Base-by-base conservation (phyloP, 2,329 filamentous ascomycete genomes). In the Leptographium wingfieldii region DNA sequence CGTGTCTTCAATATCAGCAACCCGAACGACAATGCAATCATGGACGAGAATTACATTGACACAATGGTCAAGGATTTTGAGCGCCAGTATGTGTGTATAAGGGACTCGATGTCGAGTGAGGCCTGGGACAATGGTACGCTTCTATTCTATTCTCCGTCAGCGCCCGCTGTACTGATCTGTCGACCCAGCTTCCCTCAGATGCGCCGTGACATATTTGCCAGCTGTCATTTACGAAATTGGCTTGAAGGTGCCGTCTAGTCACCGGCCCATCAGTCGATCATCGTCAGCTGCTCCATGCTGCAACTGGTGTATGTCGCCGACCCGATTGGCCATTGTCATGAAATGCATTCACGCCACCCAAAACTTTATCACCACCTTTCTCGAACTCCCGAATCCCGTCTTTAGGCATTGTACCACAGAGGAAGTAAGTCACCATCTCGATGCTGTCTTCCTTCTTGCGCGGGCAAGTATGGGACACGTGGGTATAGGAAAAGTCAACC, bases 201-300 rank as follows among this genome's bases (percentile, higher is more conserved):
- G 62, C 35, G 51, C 61, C 12, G 57, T 62, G 33, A 51, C 62
- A n/a, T 65, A 60, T 55, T 46, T 67, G 5, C 65, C 62, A 10
- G 59, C 65, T 5, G 48, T 55, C 51, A 64, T 67, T 43, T 62
- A 63, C 58, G 62, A 66, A n/a, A 60, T 67, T 22, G 60, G 62
- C 19, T 40, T 67, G 31, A 58, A 54, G 2, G 53, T 60, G 9
- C 63, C 65, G 0, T 33, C 56, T 3, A 60, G 60, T 19, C 62
- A 65, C 59, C 56, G 46, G 19, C 25, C 25, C 9, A 29, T 54
- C 1, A 51, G 55, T 0, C 51, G 56, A 10, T 38, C 35, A n/a
- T 40, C 55, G 22, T 48, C 60, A 5, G 6, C 33, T 16, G 53
- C 27, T 19, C 56, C 53, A 6, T 66, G 66, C 62, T 67, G 66